phyloP scores from a whole-genome alignment of 768 basidiomycete species.

The Suillus fuscotomentosus region DNA sequence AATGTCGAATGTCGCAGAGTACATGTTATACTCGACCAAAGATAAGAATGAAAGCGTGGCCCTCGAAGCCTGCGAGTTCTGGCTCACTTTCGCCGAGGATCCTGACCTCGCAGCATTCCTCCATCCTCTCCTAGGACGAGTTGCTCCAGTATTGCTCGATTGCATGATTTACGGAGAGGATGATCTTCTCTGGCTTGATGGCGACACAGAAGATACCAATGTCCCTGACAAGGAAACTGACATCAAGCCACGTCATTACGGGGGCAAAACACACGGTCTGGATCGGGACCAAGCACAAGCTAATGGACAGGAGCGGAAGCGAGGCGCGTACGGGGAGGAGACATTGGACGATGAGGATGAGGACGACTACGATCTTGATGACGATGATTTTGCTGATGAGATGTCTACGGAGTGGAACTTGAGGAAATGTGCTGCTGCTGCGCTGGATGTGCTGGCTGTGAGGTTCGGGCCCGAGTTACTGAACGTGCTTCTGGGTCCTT shows the following conservation, averaged over 20 bases:
- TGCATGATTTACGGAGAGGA: conserved; percentile 98
- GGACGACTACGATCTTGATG: conserved; percentile 83
- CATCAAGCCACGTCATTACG: conserved; percentile 95
- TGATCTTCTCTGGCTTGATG: conserved; percentile 93
- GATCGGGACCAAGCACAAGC: conserved; percentile 60
- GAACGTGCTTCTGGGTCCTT: conserved; percentile 80
- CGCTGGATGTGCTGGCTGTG: conserved; percentile 94
- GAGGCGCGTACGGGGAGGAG: conserved; percentile 77
- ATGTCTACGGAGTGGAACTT: conserved; percentile 99
- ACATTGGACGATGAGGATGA: conserved; percentile 84
- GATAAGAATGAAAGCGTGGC: conserved; percentile 97
- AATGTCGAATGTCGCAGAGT: conserved; percentile 93
- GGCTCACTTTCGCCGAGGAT: conserved; percentile 98
- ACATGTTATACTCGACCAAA: conserved; percentile 98
- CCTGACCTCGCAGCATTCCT: conserved; percentile 82
- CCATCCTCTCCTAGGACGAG: conserved; percentile 83
- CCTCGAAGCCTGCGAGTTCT: conserved; percentile 98
- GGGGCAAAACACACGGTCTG: conserved; percentile 78
- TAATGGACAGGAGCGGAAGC: conserved; percentile 37
- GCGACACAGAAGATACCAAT: conserved; percentile 82
- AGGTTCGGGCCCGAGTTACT: conserved; percentile 88
- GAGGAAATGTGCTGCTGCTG: conserved; percentile 96
- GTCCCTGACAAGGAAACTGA: conserved; percentile 94
- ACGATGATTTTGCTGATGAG: conserved; percentile 88
- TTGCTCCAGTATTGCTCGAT: conserved; percentile 92